These are phyloP conservation scores for Dipteronia dyeriana DNA, from an alignment of 345 rosid genomes.

Conservation along the genomic window DNA sequence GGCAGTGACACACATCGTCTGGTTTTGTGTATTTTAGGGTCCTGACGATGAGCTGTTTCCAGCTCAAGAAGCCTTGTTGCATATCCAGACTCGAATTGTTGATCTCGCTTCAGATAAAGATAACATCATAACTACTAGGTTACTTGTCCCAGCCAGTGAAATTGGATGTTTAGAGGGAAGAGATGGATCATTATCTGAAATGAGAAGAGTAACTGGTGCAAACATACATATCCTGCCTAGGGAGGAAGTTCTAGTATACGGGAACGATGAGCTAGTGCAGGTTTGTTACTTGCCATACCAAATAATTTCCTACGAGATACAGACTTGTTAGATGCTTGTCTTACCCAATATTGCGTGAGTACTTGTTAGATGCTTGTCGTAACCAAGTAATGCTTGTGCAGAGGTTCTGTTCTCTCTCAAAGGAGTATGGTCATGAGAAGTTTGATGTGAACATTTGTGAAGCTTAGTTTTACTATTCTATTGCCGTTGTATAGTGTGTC, in stretches of 20 bases:
- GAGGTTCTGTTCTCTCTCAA: not conserved
- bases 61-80: constrained; percentile 98
- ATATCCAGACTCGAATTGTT: constrained; percentile 83
- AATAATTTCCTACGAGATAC: constrained; percentile 13
- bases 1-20: constrained; percentile 21
- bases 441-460: constrained; percentile 10
- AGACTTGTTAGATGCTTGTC: constrained; percentile 16
- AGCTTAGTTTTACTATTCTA: not conserved
- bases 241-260: constrained; percentile 66
- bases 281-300: constrained; percentile 38
- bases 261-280: constrained; percentile 77
- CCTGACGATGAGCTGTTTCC: constrained; percentile 96
- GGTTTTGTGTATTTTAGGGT: constrained; percentile 50
- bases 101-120: constrained; percentile 81
- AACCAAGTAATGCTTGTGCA: not conserved
- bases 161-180: constrained; percentile 84
- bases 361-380: constrained; percentile 18
- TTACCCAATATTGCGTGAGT: not conserved
- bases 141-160: constrained; percentile 75
- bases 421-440: not conserved
- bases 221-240: constrained; percentile 66
- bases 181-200: constrained; percentile 75
- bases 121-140: constrained; percentile 64
- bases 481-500: not conserved
- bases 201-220: constrained; percentile 76